A percentile compares a stretch with the other conserved stretches of the same genome.
Evolutionary conservation across 2,329 filamentous ascomycete species (phyloP).

Genomic region (Corinectria fuckeliana): DNA sequence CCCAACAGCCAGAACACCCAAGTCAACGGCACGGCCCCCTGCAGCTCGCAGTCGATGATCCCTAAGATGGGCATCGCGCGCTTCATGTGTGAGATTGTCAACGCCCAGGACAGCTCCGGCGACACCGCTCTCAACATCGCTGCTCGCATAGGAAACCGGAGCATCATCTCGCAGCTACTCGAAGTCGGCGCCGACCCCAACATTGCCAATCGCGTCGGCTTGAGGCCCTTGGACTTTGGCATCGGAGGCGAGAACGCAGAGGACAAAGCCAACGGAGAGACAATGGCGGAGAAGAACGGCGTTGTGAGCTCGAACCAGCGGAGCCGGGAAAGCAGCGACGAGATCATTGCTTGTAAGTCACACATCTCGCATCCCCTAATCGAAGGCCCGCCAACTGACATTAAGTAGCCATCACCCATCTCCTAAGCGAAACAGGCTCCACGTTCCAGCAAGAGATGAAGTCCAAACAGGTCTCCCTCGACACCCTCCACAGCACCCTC

Average conservation of each 20-base stretch:
- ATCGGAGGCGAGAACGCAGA: conserved; percentile 72
- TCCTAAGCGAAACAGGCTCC: conserved; percentile 78
- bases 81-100: conserved; percentile 97
- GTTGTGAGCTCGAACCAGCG: conserved; percentile 56
- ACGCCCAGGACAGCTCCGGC: conserved; percentile 89
- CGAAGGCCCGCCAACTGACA: neutral
- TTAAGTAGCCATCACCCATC: conserved; percentile 74
- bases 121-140: conserved; percentile 96
- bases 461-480: conserved; percentile 82
- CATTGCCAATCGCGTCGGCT: conserved; percentile 87
- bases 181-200: conserved; percentile 95
- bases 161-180: conserved; percentile 94
- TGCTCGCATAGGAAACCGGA: conserved; percentile 88
- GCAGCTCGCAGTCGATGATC: conserved; percentile 49
- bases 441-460: conserved; percentile 83
- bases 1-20: conserved; percentile 57
- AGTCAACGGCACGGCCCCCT: conserved; percentile 42
- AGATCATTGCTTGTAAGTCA: conserved; percentile 78
- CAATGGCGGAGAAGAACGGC: conserved; percentile 52
- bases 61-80: conserved; percentile 85
- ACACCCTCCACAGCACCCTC: conserved; percentile 80
- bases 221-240: conserved; percentile 92
- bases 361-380: neutral
- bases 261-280: conserved; percentile 51
- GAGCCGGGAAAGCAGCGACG: conserved; percentile 76